phyloP scores from a whole-genome alignment of 179 eudicot genomes.

The Patellifolia procumbens region DNA sequence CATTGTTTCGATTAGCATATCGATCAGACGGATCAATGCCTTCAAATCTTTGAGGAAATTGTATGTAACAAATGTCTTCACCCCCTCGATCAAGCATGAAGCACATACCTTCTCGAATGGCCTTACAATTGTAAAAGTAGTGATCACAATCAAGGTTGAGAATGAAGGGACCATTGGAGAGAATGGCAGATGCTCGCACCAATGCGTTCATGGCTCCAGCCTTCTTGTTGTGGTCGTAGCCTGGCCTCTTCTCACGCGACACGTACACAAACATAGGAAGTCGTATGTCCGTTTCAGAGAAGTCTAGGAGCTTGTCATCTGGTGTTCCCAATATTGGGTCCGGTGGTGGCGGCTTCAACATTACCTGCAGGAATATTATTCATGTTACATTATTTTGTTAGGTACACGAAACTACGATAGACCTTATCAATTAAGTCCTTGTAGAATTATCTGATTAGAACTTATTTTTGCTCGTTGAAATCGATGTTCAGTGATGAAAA shows the following conservation, averaged over 20 bases:
- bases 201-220: constrained; percentile 96
- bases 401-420: too few species aligned
- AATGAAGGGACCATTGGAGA: constrained; percentile 87
- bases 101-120: constrained; percentile 91
- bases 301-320: constrained; percentile 58
- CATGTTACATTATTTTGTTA: too few species aligned
- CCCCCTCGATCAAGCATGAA: constrained; percentile 95
- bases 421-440: too few species aligned
- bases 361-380: too few species aligned
- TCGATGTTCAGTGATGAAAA: too few species aligned
- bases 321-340: constrained; percentile 59
- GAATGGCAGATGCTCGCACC: constrained; percentile 79
- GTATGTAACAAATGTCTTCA: constrained; percentile 86
- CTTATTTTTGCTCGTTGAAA: too few species aligned
- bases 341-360: constrained; percentile 73
- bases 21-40: constrained; percentile 96
- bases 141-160: constrained; percentile 92
- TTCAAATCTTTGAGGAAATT: constrained; percentile 92
- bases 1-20: constrained; percentile 88
- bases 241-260: constrained; percentile 86
- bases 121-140: constrained; percentile 65
- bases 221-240: constrained; percentile 92
- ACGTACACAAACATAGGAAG: constrained; percentile 87
- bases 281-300: constrained; percentile 62
- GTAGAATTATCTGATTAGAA: too few species aligned